Base-by-base conservation (phyloP, 495 filamentous ascomycete species). In the Entonaema liquescens region DNA sequence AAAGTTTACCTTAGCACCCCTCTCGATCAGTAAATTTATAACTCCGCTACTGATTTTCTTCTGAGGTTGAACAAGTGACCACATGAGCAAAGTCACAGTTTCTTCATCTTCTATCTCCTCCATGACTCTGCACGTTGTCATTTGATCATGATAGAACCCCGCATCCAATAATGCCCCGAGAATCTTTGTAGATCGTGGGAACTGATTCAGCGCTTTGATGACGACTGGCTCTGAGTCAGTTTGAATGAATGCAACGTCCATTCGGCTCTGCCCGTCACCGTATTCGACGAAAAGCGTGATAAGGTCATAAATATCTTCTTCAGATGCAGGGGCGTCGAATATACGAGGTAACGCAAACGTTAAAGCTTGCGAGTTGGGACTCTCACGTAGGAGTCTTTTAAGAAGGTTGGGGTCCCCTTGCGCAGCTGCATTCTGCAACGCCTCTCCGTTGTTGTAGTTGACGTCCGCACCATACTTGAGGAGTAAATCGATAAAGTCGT, bases 111-210 rank as follows among this genome's bases (percentile, higher is more conserved):
- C 81, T 3, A 79, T 58, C 6, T 80, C 79, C 0, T 76, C 74
- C 67, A 77, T 73, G 4, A 83, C 77, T 15, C 60, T 73, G 23
- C 72, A 71, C 6, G 6, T 75, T 1, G 74, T 79, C 54, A 77
- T 71, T 44, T 81, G 81, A 36, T 85, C 82, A 29, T 84, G 76
- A 36, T 84, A 85, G 57, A 81, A 85, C 0, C 83, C 83, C 8
- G 79, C 79, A 61, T 84, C 77, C 5, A 85, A 69, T 19, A 85
- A 74, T 0, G 78, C 73, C 38, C 80, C 62, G 6, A 85, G 57
- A 12, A 85, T 74, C 49, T 68, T 79, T 5, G 71, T 76, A 1
- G 82, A 84, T 9, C 83, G 78, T 0, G 83, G 83, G 56, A 81
- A 84, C 38, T 78, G 79, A 25, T 61, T 60, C n/a, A 84, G 49